Base-by-base conservation (phyloP, 805 yeast species). In the Debaryomyces hansenii region DNA sequence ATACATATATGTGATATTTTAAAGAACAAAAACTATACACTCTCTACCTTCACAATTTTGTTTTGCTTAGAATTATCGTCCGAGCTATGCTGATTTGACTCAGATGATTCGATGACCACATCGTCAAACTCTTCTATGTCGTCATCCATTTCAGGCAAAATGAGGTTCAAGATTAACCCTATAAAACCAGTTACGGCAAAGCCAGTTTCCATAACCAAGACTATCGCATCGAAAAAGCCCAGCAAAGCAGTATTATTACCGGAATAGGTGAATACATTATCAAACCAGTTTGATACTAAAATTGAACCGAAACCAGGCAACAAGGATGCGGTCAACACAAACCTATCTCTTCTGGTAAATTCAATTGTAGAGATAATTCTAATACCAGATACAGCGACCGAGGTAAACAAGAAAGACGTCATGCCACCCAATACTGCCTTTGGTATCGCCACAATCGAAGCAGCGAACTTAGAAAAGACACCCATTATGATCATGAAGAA, bases 401-500 rank as follows among this genome's bases (percentile, higher is more conserved):
- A 80, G 28, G 87, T 77, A 74, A 85, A 86, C 43, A 86, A 69
- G 66, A 85, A 86, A 4, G 90, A 75, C 21, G 84, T 85, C 96
- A 90, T 88, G 53, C 96, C 96, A 52, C 96, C 97, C 47, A 90
- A 74, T 27, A 69, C 63, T 2, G 72, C 55, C 40, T 56, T 69
- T 14, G 66, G 77, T 44, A 67, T 72, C 48, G 95, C 77, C 24
- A 85, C 89, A 48, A 90, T 75, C n/a, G 96, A 90, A 41, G 94
- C 95, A 33, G 91, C 90, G 63, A 88, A 88, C 66, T 88, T 87
- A 49, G 95, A 77, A 62, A 90, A 87, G 36, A 90, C 68, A 35
- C 97, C 97, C 96, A 90, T 89, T 49, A 90, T 64, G 46, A 90
- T 60, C 53, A 90, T 70, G 74, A 87, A 88, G 72, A 88, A 80